Conservation (phyloP, 1,284 basidiomycete genomes). For the Cystobasidium slooffiae region DNA sequence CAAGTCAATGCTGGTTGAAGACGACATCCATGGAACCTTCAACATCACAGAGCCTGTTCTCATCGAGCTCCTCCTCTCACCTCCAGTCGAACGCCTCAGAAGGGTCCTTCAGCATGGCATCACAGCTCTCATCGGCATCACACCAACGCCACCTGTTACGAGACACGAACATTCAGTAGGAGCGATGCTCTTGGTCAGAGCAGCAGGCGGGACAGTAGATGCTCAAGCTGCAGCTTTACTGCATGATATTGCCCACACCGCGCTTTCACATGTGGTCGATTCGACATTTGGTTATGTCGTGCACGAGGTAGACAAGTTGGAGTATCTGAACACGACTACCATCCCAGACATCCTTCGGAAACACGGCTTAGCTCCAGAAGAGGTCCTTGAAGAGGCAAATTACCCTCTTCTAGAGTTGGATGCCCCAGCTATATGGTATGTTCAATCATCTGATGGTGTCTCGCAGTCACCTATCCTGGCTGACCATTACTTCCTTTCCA, state of each 20-base stretch:
- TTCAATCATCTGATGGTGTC: not conserved
- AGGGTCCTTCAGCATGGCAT: constrained; percentile 48
- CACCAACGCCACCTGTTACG: constrained; percentile 46
- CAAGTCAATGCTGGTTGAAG: not conserved
- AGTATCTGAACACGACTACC: constrained; percentile 43
- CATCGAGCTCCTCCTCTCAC: constrained; percentile 44
- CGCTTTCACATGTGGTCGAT: constrained; percentile 44
- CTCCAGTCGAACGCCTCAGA: constrained; percentile 45
- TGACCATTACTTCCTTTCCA: not conserved
- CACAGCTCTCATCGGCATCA: constrained; percentile 46
- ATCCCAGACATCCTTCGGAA: constrained; percentile 29
- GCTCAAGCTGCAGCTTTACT: constrained; percentile 49
- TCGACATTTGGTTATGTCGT: constrained; percentile 45
- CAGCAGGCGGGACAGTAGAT: constrained; percentile 45
- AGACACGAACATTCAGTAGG: constrained; percentile 49
- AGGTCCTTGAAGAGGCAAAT: constrained; percentile 46
- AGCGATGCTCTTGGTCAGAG: constrained; percentile 48
- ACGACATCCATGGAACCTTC: constrained; percentile 16
- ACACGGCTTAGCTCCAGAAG: constrained; percentile 19
- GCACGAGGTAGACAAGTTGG: constrained; percentile 46
- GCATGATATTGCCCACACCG: constrained; percentile 46
- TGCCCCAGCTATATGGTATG: constrained; percentile 43
- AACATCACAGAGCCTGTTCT: constrained; percentile 38
- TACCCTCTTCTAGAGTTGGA: constrained; percentile 48
- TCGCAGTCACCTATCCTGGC: not conserved